Evolutionary conservation across 2,329 filamentous ascomycete species (phyloP).

Genomic region (Onygenales sp.): DNA sequence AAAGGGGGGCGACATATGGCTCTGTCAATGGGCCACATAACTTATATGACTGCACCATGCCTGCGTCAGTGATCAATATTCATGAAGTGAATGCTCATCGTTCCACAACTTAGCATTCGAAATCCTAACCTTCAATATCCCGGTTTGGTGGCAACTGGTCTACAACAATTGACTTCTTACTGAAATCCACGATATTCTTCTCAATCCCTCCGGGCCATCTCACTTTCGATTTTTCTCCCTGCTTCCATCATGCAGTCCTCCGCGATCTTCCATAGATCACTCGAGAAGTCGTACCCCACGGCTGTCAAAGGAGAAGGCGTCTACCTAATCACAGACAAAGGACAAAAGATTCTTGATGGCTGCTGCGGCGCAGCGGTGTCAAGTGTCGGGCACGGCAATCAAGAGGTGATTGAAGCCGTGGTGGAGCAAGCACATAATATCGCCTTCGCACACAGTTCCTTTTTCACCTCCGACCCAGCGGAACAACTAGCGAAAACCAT

Average conservation of each 20-base stretch:
- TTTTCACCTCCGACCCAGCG: constrained; percentile 32
- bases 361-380: constrained; percentile 40
- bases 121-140: no score
- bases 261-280: constrained; percentile 1
- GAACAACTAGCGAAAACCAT: constrained; percentile 33
- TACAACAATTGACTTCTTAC: no score
- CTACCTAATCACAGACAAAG: constrained; percentile 32
- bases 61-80: no score
- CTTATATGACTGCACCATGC: no score
- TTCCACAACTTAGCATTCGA: no score
- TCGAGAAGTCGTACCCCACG: constrained; percentile 5
- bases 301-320: constrained; percentile 26
- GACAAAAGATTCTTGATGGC: constrained; percentile 35
- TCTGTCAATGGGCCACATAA: no score
- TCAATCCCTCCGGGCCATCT: no score
- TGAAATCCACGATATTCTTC: no score
- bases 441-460: constrained; percentile 36
- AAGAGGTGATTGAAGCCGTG: constrained; percentile 33
- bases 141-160: no score
- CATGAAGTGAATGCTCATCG: no score
- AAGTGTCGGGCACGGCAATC: constrained; percentile 38
- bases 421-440: constrained; percentile 31
- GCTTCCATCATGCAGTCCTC: neutral
- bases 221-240: neutral
- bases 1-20: no score